Base-by-base conservation (phyloP, 306 rosid genomes). In the Fragaria vesca region DNA sequence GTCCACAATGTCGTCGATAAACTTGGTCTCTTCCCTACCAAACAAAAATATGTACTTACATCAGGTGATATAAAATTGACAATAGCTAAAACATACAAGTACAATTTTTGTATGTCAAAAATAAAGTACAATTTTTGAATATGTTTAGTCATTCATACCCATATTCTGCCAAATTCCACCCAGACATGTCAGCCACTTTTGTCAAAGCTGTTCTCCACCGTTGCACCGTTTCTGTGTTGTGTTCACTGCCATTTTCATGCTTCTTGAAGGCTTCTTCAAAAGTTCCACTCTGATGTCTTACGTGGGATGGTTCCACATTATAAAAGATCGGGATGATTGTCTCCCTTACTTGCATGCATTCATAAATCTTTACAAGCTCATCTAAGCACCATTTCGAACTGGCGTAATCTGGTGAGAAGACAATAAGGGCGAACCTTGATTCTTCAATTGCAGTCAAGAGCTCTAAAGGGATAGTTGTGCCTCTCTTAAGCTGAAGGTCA, bases 261-360 rank as follows among this genome's bases (percentile, higher is more conserved):
- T 42, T 32, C 4, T 2, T 47, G 32, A 80, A 74, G 24, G 83
- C 76, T n/a, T 67, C 43, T 6, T 3, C 34, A 47, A 74, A 68
- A 12, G 21, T 17, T 1, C 48, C 66, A 0, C 0, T 45, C 47
- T 74, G 79, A 1, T 80, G 34, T 16, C 66, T 3, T 0, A 74
- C 76, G 36, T 74, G 3, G 0, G 66, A 32, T 32, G 34, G 34
- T 32, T 32, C 34, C 34, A 32, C 34, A 32, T 32, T 32, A 32
- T 32, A 32, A 36, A 74, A 80, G 2, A 80, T 6, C 3, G 83
- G 79, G 10, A 80, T 32, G n/a, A 74, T 47, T 3, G 12, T 54
- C 2, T 55, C 28, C 9, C 4, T 3, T 2, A 20, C 24, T 9
- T 46, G 3, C 28, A 16, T 24, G 36, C 83, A 36, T 4, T 60